Evolutionary conservation across 2,329 filamentous ascomycete species (phyloP).

Genomic region (Aspergillus melleus): DNA sequence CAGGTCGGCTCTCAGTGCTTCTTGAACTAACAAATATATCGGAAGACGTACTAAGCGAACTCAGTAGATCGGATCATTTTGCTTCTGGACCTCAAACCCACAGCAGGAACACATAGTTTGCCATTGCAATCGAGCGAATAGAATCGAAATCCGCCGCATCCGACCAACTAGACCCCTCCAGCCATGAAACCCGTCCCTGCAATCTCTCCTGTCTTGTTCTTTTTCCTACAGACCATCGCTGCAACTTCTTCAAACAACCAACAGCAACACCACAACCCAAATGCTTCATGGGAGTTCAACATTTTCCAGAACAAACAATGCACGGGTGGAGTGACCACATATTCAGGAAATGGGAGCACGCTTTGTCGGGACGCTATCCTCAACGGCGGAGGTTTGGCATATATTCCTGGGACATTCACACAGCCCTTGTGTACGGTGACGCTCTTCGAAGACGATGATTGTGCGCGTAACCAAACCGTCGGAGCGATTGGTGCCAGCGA

Average conservation of each 20-base stretch:
- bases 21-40: not conserved
- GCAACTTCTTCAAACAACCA: not conserved
- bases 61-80: not conserved
- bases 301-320: slow-evolving; percentile 15
- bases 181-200: not conserved
- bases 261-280: not conserved
- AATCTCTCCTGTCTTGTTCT: not conserved
- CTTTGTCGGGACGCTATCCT: slow-evolving; percentile 8
- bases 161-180: not conserved
- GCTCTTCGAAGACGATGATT: slow-evolving; percentile 7
- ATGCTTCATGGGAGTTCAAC: slow-evolving; percentile 11
- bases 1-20: not conserved
- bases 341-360: slow-evolving; percentile 9
- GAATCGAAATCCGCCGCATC: not conserved
- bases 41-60: not conserved
- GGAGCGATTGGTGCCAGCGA: not conserved
- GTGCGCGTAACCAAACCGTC: slow-evolving; percentile 2
- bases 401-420: slow-evolving; percentile 3
- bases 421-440: slow-evolving; percentile 1
- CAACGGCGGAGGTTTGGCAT: slow-evolving; percentile 14
- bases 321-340: slow-evolving; percentile 11
- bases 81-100: not conserved
- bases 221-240: not conserved
- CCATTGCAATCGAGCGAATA: not conserved
- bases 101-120: not conserved